These are phyloP conservation scores for Mycena latifolia DNA, from an alignment of 768 basidiomycete species.

Conservation along the genomic window DNA sequence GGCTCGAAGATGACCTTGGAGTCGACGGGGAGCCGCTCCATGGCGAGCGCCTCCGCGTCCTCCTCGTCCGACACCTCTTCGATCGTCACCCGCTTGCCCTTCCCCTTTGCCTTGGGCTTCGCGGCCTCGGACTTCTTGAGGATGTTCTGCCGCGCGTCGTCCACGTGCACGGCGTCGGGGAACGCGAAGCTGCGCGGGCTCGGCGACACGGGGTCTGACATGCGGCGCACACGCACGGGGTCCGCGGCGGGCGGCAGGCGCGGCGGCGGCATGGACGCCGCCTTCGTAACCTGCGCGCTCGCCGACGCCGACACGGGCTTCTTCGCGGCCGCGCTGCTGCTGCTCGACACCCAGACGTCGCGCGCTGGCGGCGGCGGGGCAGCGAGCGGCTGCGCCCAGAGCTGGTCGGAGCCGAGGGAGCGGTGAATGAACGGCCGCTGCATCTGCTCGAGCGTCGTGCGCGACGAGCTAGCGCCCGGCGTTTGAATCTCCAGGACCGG, in stretches of 20 bases:
- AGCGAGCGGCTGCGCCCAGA: conserved; percentile 17
- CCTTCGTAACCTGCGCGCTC: conserved; percentile 38
- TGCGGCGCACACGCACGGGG: conserved; percentile 41
- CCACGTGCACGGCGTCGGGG: conserved; percentile 18
- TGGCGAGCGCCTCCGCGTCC: conserved; percentile 34
- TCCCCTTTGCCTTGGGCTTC: conserved; percentile 39
- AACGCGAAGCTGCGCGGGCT: conserved; percentile 38
- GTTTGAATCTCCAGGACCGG: conserved; percentile 32
- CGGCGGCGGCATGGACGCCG: conserved; percentile 22
- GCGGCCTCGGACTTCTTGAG: conserved; percentile 35
- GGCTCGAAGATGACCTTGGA: conserved; percentile 53
- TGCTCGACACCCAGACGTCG: conserved; percentile 26
- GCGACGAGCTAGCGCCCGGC: conserved; percentile 35
- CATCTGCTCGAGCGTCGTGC: conserved; percentile 38
- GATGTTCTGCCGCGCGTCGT: conserved; percentile 19
- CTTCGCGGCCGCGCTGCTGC: conserved; percentile 19
- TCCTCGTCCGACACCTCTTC: conserved; percentile 61
- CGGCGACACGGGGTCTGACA: conserved; percentile 46
- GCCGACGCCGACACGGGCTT: conserved; percentile 2
- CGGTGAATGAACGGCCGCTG: conserved; percentile 32
- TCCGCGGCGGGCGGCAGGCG: conserved; percentile 30
- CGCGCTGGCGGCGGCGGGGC: conserved; percentile 1
- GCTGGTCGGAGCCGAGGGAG: conserved; percentile 23
- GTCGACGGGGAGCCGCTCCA: conserved; percentile 50
- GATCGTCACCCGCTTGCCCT: conserved; percentile 50